Evolutionary conservation across 2,329 filamentous ascomycete genomes (phyloP).

Genomic region (Beauveria sp.): DNA sequence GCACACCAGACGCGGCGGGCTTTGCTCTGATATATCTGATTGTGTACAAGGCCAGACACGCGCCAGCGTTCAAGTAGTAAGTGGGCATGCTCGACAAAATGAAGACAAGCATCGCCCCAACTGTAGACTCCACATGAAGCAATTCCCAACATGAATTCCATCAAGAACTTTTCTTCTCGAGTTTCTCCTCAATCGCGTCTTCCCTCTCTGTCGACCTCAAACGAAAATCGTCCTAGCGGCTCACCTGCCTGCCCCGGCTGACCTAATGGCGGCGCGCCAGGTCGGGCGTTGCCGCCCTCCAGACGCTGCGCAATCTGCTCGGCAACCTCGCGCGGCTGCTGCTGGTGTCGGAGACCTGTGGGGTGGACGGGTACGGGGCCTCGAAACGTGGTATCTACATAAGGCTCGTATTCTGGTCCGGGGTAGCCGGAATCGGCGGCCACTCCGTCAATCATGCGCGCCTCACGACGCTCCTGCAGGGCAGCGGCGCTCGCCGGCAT

Average conservation of each 20-base stretch:
- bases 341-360: conserved; percentile 1
- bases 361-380: conserved; percentile 41
- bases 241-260: conserved; percentile 35
- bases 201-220: conserved; percentile 37
- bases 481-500: conserved; percentile 39
- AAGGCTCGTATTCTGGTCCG: conserved; percentile 42
- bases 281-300: conserved; percentile 39
- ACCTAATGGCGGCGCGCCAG: conserved; percentile 30
- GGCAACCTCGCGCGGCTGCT: conserved; percentile 43
- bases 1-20: neutral
- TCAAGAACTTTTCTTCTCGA: neutral
- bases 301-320: conserved; percentile 56
- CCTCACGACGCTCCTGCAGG: conserved; percentile 48
- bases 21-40: neutral
- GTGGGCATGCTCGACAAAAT: neutral
- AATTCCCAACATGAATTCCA: neutral
- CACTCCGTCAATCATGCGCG: conserved; percentile 60
- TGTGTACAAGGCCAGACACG: neutral
- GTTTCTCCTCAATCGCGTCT: conserved; percentile 19
- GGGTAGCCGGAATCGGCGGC: conserved; percentile 48
- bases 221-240: conserved; percentile 51
- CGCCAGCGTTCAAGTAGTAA: neutral
- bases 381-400: conserved; percentile 58
- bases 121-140: neutral
- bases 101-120: neutral